A percentile compares a stretch with the other conserved stretches of the same genome.
These are phyloP conservation scores for Stephania japonica DNA, from an alignment of 164 flowering plant species.

Conservation along the genomic window DNA sequence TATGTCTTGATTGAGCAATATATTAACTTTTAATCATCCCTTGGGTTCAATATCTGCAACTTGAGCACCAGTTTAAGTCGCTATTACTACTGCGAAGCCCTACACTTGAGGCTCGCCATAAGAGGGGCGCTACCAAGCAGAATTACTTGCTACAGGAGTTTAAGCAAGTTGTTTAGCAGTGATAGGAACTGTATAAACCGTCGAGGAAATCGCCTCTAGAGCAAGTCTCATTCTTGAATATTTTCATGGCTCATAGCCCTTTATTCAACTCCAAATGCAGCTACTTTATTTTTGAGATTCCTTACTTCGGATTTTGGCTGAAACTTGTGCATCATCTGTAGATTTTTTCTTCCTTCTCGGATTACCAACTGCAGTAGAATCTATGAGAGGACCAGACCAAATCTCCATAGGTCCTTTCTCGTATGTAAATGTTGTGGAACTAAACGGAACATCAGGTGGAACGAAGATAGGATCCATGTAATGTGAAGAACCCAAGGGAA, in stretches of 20 bases:
- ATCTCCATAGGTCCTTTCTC: slow-evolving; percentile 65
- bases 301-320: slow-evolving; percentile 21
- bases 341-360: slow-evolving; percentile 50
- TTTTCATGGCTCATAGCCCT: slow-evolving; percentile 20
- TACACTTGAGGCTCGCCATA: no score
- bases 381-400: slow-evolving; percentile 88
- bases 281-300: slow-evolving; percentile 26
- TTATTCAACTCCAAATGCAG: slow-evolving; percentile 26
- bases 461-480: slow-evolving; percentile 61
- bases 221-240: neutral
- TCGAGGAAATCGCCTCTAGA: neutral
- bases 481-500: slow-evolving; percentile 64
- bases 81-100: no score
- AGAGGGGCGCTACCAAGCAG: slow-evolving; percentile 5
- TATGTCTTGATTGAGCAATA: no score
- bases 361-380: slow-evolving; percentile 40
- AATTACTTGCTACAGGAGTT: neutral
- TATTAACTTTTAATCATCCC: no score
- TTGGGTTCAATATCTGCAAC: no score
- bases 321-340: slow-evolving; percentile 22
- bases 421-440: slow-evolving; percentile 59
- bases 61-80: no score
- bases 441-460: slow-evolving; percentile 72
- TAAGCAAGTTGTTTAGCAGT: no score
- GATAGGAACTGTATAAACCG: neutral